Percentiles rank a stretch among this genome's conserved stretches.
Evolutionary conservation across 2,329 filamentous ascomycete genomes (phyloP).

Genomic region (Seiridium cupressi): DNA sequence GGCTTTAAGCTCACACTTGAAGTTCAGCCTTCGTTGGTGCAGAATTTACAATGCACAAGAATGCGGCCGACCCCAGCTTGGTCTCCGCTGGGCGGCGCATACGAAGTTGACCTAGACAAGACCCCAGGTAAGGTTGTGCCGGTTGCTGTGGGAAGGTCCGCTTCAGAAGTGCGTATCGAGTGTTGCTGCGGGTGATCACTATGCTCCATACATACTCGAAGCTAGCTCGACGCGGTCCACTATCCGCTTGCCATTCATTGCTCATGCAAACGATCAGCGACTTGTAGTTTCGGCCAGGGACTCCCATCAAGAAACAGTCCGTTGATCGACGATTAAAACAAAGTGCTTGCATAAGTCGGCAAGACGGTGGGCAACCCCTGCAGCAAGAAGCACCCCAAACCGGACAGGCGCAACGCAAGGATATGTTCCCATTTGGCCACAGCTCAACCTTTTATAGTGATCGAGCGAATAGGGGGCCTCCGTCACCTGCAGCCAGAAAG

Average conservation of each 20-base stretch:
- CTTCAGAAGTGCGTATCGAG: not conserved
- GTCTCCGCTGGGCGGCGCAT: not conserved
- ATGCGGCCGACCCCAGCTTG: not conserved
- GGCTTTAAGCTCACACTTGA: not conserved
- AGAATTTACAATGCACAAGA: not conserved
- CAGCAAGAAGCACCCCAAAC: not conserved
- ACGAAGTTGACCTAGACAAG: not conserved
- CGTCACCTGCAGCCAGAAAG: no score
- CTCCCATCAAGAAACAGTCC: not conserved
- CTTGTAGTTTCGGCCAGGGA: no score
- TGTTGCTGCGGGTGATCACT: not conserved
- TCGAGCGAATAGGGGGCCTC: no score
- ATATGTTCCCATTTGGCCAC: not conserved
- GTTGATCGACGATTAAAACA: not conserved
- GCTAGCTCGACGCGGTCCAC: no score
- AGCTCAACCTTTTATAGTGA: not conserved
- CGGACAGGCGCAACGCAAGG: not conserved
- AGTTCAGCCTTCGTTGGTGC: not conserved
- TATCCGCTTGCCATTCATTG: no score
- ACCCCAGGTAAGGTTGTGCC: not conserved
- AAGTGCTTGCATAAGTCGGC: conserved; percentile 5
- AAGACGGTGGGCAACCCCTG: not conserved
- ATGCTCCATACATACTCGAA: no score
- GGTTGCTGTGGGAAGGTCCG: not conserved
- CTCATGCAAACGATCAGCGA: no score